phyloP scores from a whole-genome alignment of 345 rosid genomes.

The Cardamine resedifolia region DNA sequence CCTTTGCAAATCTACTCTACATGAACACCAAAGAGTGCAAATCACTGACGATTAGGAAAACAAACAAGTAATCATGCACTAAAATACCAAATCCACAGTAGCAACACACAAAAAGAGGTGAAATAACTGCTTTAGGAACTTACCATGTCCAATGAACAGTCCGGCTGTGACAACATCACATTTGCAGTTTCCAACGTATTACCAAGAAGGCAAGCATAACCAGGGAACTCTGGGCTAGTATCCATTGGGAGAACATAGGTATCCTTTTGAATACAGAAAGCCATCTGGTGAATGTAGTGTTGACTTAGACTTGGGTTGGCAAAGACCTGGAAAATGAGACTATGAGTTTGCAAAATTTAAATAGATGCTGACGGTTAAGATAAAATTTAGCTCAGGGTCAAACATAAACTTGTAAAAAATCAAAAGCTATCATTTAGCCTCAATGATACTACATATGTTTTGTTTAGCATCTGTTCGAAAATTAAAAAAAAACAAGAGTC shows the following conservation, averaged over 20 bases:
- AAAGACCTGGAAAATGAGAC: constrained; percentile 57
- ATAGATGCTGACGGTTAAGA: constrained; percentile 3
- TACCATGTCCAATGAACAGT: constrained; percentile 86
- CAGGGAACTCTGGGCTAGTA: constrained; percentile 60
- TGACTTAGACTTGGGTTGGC: constrained; percentile 61
- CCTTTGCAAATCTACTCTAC: background rate
- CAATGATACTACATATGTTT: background rate
- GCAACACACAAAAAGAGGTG: background rate
- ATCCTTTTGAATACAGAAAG: constrained; percentile 58
- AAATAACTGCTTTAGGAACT: constrained; percentile 23
- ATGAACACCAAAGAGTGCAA: constrained; percentile 1
- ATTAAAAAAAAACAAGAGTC: constrained; percentile 1
- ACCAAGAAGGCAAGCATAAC: constrained; percentile 91
- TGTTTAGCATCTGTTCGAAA: background rate
- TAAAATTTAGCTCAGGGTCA: constrained; percentile 16
- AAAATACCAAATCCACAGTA: constrained; percentile 5
- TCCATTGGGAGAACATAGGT: constrained; percentile 63
- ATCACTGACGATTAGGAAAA: background rate
- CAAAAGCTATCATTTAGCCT: constrained; percentile 7
- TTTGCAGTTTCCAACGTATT: constrained; percentile 81
- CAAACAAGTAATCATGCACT: background rate
- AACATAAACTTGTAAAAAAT: background rate
- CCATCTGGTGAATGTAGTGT: constrained; percentile 77
- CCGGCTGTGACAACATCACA: constrained; percentile 70
- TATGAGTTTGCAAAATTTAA: constrained; percentile 31